Base-by-base conservation (phyloP, 495 filamentous ascomycete genomes). In the Penicillium herquei region DNA sequence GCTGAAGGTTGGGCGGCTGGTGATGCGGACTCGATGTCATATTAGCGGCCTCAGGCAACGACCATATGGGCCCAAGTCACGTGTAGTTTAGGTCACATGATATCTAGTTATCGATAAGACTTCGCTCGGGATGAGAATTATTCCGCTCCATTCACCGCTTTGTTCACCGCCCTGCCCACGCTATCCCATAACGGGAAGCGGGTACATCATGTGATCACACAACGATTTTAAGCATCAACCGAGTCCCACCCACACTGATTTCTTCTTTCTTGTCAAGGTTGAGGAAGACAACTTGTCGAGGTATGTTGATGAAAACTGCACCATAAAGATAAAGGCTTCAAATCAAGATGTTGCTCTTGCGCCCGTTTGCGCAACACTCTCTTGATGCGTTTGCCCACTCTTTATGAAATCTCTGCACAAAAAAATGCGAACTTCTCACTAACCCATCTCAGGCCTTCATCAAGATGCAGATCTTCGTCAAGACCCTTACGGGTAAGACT, bases 401-500 rank as follows among this genome's bases (percentile, higher is more conserved):
- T 26, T 16, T n/a, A 35, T 7, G 10, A 41, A n/a, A 2, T 7
- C 2, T 37, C 9, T 6, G 26, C 18, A n/a, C 35, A 39, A 41
- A 40, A 46, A 44, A 33, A 8, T 48, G 16, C 9, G 26, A 39
- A 21, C 12, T 26, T 35, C 34, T 14, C 18, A 63, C 65, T 64
- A 40, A 41, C n/a, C 6, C 13, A 33, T 37, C 9, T 6, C 56
- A 82, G 78, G 76, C 78, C 78, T 79, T 78, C 76, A 69, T 74
- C 70, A 79, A 74, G 66, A 98, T 98, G 94, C 93, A 98, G 87
- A 98, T 96, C 81, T 97, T 98, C 88, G 94, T 98, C 75, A 98
- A 98, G 84, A 98, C 94, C 91, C 92, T 98, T 59, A 98, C 95
- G 89, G 94, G 94, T 73, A 99, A 98, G 87, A 99, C 94, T 73